phyloP scores from a whole-genome alignment of 768 basidiomycete genomes.

The Serendipita sp. region DNA sequence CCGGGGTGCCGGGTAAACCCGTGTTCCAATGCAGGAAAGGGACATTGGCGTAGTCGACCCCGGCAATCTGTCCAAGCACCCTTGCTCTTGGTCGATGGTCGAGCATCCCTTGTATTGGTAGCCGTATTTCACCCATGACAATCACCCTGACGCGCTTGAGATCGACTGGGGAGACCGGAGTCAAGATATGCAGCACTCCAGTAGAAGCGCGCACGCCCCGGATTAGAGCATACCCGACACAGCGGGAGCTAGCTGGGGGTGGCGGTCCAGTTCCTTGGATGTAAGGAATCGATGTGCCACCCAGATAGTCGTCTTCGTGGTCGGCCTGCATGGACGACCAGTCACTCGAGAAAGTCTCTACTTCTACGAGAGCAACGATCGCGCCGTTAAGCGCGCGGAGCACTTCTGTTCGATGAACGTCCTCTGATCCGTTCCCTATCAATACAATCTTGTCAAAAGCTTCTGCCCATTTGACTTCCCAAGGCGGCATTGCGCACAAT shows the following conservation, averaged over 20 bases:
- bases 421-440: slow-evolving; percentile 59
- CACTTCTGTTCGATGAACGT: slow-evolving; percentile 57
- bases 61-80: slow-evolving; percentile 23
- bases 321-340: slow-evolving; percentile 12
- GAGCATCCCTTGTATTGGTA: slow-evolving; percentile 77
- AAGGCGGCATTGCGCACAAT: slow-evolving; percentile 52
- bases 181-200: slow-evolving; percentile 51
- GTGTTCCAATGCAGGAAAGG: slow-evolving; percentile 74
- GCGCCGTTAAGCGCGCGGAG: slow-evolving; percentile 59
- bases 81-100: slow-evolving; percentile 36
- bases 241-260: slow-evolving; percentile 40
- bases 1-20: slow-evolving; percentile 40
- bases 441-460: slow-evolving; percentile 53
- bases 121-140: slow-evolving; percentile 76
- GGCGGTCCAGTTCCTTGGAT: slow-evolving; percentile 38
- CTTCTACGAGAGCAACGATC: slow-evolving; percentile 57
- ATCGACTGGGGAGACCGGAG: slow-evolving; percentile 42
- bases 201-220: slow-evolving; percentile 31
- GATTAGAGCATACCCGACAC: slow-evolving; percentile 63
- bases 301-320: slow-evolving; percentile 10
- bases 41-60: slow-evolving; percentile 35
- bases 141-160: slow-evolving; percentile 29
- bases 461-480: slow-evolving; percentile 41
- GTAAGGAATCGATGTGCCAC: slow-evolving; percentile 34
- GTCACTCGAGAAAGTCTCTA: slow-evolving; percentile 18